Conservation (phyloP, 2,329 filamentous ascomycete species). For the Fusarium fracticaudum region DNA sequence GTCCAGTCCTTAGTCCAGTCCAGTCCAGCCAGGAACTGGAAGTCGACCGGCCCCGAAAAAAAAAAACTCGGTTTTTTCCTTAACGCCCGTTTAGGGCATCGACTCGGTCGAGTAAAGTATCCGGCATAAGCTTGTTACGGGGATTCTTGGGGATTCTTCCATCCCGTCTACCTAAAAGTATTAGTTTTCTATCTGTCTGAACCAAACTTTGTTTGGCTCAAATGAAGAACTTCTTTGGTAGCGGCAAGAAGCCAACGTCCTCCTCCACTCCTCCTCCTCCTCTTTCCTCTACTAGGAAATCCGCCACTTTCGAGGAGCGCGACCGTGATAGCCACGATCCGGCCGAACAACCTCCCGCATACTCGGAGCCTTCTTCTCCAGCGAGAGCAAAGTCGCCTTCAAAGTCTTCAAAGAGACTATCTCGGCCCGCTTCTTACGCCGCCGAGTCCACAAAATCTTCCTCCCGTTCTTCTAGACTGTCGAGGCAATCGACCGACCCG, state of each 20-base stretch:
- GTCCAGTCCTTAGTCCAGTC: slow-evolving; percentile 1
- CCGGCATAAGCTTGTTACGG: slow-evolving; percentile 54
- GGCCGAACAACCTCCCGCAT: slow-evolving; percentile 43
- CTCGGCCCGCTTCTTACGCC: slow-evolving; percentile 45
- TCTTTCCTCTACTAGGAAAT: slow-evolving; percentile 52
- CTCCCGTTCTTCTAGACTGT: slow-evolving; percentile 57
- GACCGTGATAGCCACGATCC: slow-evolving; percentile 45
- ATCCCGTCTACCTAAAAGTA: slow-evolving; percentile 17
- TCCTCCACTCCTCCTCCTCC: slow-evolving; percentile 26
- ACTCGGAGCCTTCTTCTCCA: slow-evolving; percentile 50
- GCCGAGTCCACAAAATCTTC: slow-evolving; percentile 46
- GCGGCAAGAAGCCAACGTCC: slow-evolving; percentile 52
- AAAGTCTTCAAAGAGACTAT: slow-evolving; percentile 46
- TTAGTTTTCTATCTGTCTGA: slow-evolving; percentile 21
- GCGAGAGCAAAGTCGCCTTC: slow-evolving; percentile 52
- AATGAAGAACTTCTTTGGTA: slow-evolving; percentile 63
- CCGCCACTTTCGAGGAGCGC: slow-evolving; percentile 48
- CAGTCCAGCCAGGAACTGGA: slow-evolving; percentile 1
- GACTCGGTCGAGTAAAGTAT: slow-evolving; percentile 47
- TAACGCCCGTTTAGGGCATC: slow-evolving; percentile 48
- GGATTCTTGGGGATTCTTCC: slow-evolving; percentile 44
- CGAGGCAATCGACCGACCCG: slow-evolving; percentile 60
- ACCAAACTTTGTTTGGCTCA: slow-evolving; percentile 43
- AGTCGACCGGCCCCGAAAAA: slow-evolving; percentile 39
- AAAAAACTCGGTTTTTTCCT: slow-evolving; percentile 43